These are phyloP conservation scores for Annulohypoxylon truncatum DNA, from an alignment of 2,329 filamentous ascomycete genomes.

Conservation along the genomic window DNA sequence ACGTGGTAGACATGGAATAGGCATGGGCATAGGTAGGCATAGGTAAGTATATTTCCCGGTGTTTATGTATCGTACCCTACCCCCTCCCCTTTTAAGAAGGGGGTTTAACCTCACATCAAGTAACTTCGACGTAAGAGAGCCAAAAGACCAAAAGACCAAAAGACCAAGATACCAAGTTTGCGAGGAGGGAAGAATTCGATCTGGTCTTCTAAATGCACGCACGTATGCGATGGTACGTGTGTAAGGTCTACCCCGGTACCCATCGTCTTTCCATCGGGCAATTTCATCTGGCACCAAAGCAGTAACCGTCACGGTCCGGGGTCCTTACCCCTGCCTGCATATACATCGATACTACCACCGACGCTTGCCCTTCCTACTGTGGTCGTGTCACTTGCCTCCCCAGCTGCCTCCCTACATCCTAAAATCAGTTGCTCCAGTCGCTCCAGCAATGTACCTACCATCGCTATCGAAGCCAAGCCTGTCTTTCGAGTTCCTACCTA, in stretches of 20 bases:
- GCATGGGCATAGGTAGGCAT: not conserved
- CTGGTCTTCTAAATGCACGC: conserved; percentile 40
- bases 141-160: not conserved
- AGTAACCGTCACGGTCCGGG: conserved; percentile 52
- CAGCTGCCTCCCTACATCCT: no score
- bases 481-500: conserved; percentile 12
- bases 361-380: conserved; percentile 43
- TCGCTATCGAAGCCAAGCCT: conserved; percentile 35
- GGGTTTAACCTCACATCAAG: not conserved
- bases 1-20: no score
- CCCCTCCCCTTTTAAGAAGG: not conserved
- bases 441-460: not conserved
- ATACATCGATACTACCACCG: conserved; percentile 40
- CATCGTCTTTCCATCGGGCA: conserved; percentile 55
- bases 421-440: not conserved
- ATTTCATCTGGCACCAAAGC: conserved; percentile 57
- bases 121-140: conserved; percentile 4
- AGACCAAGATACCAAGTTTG: conserved; percentile 1
- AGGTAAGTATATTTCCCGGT: not conserved
- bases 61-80: not conserved
- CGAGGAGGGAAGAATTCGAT: conserved; percentile 39
- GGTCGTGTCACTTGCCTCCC: conserved; percentile 46
- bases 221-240: conserved; percentile 50
- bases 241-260: conserved; percentile 49
- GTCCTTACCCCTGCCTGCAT: conserved; percentile 45